These are phyloP conservation scores for Amoebophrya sp. DNA, from an alignment of 169 alveolate species.

Conservation along the genomic window DNA sequence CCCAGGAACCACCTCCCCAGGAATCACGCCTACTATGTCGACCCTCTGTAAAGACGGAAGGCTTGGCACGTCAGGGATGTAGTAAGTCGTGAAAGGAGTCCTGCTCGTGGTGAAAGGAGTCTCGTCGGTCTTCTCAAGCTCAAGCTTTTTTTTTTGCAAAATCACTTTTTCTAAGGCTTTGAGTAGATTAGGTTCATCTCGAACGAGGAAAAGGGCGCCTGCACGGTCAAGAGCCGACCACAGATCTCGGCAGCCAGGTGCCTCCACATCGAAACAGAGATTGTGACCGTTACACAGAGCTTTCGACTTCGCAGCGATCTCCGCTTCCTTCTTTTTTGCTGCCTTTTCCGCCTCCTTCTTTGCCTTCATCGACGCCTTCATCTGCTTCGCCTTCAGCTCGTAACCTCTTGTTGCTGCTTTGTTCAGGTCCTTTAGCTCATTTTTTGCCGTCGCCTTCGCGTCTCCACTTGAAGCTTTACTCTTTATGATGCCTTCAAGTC, in stretches of 20 bases:
- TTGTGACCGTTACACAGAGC: neutral
- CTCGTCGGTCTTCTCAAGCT: too few species aligned
- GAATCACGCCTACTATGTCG: neutral
- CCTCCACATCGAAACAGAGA: neutral
- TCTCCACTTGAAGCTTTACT: neutral
- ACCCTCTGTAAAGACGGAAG: neutral
- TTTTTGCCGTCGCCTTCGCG: neutral
- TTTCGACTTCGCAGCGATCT: neutral
- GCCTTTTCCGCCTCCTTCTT: neutral
- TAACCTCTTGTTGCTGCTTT: too few species aligned
- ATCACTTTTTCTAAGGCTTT: neutral
- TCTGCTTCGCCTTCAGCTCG: too few species aligned
- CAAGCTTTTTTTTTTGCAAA: neutral
- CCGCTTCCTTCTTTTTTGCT: neutral
- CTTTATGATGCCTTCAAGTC: neutral
- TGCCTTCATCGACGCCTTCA: too few species aligned
- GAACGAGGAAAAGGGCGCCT: neutral
- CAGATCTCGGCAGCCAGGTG: neutral
- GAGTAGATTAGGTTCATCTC: neutral
- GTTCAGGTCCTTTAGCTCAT: neutral
- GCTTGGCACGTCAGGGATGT: neutral
- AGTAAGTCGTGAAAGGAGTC: neutral
- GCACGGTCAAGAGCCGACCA: neutral
- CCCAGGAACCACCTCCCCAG: too few species aligned
- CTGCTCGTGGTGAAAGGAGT: neutral